A percentile compares a stretch with the other conserved stretches of the same genome.
Conservation (phyloP, 139 green algal species). For the Edaphochlamys debaryana region DNA sequence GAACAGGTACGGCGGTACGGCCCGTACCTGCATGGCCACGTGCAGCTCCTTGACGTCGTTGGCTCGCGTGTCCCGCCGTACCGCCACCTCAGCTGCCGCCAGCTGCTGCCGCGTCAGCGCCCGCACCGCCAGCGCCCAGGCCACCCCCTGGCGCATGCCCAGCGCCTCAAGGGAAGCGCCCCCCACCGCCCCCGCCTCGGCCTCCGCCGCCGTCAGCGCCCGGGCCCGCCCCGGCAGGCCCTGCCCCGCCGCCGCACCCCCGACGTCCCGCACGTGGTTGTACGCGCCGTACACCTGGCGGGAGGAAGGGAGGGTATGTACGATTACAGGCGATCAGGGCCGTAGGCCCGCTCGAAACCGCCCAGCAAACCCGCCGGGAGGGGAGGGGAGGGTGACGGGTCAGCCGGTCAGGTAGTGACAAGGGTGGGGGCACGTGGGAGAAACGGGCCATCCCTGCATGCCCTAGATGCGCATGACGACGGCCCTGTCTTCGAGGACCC, state of each 20-base stretch:
- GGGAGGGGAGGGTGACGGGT: no score
- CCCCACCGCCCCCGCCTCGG: conserved; percentile 10
- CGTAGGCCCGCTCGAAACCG: no score
- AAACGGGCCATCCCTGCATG: no score
- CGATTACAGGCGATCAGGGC: no score
- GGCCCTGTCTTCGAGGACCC: no score
- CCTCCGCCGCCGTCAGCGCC: background rate
- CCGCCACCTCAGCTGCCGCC: background rate
- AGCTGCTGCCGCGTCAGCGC: conserved; percentile 23
- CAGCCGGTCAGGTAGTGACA: no score
- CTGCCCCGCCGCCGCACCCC: background rate
- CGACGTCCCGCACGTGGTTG: conserved; percentile 25
- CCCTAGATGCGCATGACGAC: no score
- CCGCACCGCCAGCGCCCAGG: conserved; percentile 40
- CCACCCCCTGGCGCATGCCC: conserved; percentile 36
- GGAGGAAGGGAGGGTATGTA: no score
- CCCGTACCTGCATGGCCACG: conserved; percentile 34
- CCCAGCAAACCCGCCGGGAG: no score
- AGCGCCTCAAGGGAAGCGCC: background rate
- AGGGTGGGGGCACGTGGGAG: no score
- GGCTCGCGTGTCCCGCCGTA: background rate
- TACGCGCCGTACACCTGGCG: conserved; percentile 46
- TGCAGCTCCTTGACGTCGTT: conserved; percentile 39
- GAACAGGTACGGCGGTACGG: no score
- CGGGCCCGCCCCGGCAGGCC: conserved; percentile 1